Conservation (phyloP, 129 eudicot species). For the carrot (Daucus carota) region DH1_v3.0 NC_030386.2:34919001-34919500, state of each 20-base stretch:
- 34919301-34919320: neutral
- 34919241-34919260: conserved; percentile 36
- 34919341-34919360: neutral
- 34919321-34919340: neutral
- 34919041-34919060: conserved; percentile 45
- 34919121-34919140: conserved; percentile 46
- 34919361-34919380: neutral
- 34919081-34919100: conserved; percentile 33
- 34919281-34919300: conserved; percentile 6
- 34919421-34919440: neutral
- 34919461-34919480: neutral
- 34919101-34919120: conserved; percentile 38
- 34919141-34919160: conserved; percentile 31
- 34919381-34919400: neutral
- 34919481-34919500: neutral
- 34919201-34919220: conserved; percentile 34
- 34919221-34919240: conserved; percentile 37
- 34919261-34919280: neutral
- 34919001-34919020: conserved; percentile 44
- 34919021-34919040: conserved; percentile 56
- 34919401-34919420: neutral
- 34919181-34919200: conserved; percentile 36
- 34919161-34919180: conserved; percentile 28
- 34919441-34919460: neutral
- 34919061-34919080: conserved; percentile 35